Evolutionary conservation across 345 rosid species (phyloP).

Genomic region (Dimocarpus longan): DNA sequence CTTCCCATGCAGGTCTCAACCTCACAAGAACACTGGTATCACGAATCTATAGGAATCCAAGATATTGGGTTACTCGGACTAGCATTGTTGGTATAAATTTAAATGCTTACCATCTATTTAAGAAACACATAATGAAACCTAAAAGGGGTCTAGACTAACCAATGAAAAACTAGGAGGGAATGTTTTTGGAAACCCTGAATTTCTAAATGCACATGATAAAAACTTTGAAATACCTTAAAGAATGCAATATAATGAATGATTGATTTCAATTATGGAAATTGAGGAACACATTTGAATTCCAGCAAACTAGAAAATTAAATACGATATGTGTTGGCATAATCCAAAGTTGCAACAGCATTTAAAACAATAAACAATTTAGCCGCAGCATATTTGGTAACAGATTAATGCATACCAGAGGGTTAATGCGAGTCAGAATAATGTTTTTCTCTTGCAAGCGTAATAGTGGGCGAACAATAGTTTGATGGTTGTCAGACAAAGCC

Average conservation of each 20-base stretch:
- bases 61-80: constrained; percentile 5
- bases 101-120: constrained; percentile 1
- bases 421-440: constrained; percentile 92
- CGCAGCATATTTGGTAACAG: constrained; percentile 10
- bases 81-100: constrained; percentile 19
- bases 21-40: constrained; percentile 99
- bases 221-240: not conserved
- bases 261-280: not conserved
- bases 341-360: not conserved
- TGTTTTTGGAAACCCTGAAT: not conserved
- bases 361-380: not conserved
- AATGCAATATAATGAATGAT: not conserved
- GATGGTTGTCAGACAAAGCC: constrained; percentile 79
- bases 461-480: constrained; percentile 75
- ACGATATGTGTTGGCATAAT: not conserved
- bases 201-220: not conserved
- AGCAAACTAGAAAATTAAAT: not conserved
- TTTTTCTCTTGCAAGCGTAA: constrained; percentile 88
- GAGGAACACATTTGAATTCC: constrained; percentile 2
- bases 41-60: constrained; percentile 58
- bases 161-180: not conserved
- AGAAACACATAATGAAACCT: constrained; percentile 5
- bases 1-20: constrained; percentile 99
- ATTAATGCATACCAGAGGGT: constrained; percentile 71
- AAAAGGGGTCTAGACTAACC: not conserved